Conservation (phyloP, 257 asterid genomes). For the Verbena officinalis region DNA sequence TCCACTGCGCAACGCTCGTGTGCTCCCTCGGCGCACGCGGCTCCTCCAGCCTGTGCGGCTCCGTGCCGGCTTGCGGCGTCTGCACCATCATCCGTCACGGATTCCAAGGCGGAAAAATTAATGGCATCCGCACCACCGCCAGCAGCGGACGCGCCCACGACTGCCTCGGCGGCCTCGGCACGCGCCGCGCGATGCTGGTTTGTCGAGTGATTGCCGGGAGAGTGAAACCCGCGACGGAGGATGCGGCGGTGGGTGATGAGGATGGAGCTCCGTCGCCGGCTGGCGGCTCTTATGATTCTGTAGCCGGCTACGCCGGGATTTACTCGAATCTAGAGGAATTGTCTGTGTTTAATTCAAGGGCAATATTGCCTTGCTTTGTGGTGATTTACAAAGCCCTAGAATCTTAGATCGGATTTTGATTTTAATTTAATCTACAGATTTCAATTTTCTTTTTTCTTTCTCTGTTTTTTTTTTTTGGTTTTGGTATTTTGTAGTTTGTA, state of each 20-base stretch:
- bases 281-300: slow-evolving; percentile 40
- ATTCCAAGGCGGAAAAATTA: slow-evolving; percentile 50
- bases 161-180: slow-evolving; percentile 34
- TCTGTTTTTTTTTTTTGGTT: not conserved
- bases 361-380: slow-evolving; percentile 64
- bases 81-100: slow-evolving; percentile 87
- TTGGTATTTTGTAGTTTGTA: not conserved
- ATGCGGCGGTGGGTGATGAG: slow-evolving; percentile 33
- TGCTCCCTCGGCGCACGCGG: slow-evolving; percentile 86
- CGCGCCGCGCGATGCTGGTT: slow-evolving; percentile 80
- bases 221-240: slow-evolving; percentile 51
- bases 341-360: slow-evolving; percentile 49
- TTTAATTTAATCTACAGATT: not conserved
- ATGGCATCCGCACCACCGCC: slow-evolving; percentile 78
- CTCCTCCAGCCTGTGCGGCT: slow-evolving; percentile 74
- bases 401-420: slow-evolving; percentile 18
- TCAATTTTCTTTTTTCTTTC: not conserved
- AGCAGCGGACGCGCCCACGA: slow-evolving; percentile 95
- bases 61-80: slow-evolving; percentile 76
- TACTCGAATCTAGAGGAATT: slow-evolving; percentile 58
- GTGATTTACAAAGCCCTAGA: slow-evolving; percentile 58
- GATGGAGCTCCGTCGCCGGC: slow-evolving; percentile 26
- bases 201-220: slow-evolving; percentile 94
- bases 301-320: slow-evolving; percentile 40
- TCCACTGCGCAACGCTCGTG: slow-evolving; percentile 73